Percentiles rank a stretch among this genome's conserved stretches.
phyloP scores from a whole-genome alignment of 305 asterid species.

The Plantago coronopus region DNA sequence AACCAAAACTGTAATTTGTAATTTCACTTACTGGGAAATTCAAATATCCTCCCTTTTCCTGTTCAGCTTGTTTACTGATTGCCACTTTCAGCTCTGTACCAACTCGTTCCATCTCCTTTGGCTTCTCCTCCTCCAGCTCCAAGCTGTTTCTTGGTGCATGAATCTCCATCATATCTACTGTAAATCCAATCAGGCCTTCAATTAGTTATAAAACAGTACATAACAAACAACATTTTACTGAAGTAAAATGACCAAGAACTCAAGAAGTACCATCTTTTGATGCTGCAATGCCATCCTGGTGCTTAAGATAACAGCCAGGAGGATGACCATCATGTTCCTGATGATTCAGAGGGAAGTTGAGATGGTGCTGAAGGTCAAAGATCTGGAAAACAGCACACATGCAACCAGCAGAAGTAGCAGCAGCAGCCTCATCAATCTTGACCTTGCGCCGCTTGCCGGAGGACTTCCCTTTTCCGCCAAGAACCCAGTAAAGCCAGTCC shows the following conservation, averaged over 20 bases:
- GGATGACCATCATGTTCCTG: constrained; percentile 23
- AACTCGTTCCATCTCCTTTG: constrained; percentile 20
- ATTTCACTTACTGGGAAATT: constrained; percentile 49
- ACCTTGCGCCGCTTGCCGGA: constrained; percentile 26
- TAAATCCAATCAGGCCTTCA: neutral
- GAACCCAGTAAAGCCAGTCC: constrained; percentile 55
- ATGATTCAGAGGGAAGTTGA: constrained; percentile 47
- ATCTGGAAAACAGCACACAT: constrained; percentile 77
- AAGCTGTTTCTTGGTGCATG: constrained; percentile 91
- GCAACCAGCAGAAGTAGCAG: constrained; percentile 54
- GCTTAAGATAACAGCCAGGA: constrained; percentile 4
- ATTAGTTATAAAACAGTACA: neutral
- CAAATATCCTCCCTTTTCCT: constrained; percentile 34
- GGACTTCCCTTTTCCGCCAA: constrained; percentile 27
- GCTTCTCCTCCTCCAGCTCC: constrained; percentile 53
- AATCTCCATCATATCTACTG: constrained; percentile 38
- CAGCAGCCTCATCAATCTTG: constrained; percentile 15
- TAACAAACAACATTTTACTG: too few species aligned
- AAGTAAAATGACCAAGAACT: neutral
- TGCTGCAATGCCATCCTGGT: constrained; percentile 25
- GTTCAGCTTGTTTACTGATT: constrained; percentile 3
- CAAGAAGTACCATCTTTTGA: constrained; percentile 23
- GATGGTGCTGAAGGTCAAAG: constrained; percentile 58
- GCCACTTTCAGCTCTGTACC: constrained; percentile 26
- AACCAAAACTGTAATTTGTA: neutral